phyloP scores from a whole-genome alignment of 805 yeast genomes.

The Kodamaea hsintzibuensis region DNA sequence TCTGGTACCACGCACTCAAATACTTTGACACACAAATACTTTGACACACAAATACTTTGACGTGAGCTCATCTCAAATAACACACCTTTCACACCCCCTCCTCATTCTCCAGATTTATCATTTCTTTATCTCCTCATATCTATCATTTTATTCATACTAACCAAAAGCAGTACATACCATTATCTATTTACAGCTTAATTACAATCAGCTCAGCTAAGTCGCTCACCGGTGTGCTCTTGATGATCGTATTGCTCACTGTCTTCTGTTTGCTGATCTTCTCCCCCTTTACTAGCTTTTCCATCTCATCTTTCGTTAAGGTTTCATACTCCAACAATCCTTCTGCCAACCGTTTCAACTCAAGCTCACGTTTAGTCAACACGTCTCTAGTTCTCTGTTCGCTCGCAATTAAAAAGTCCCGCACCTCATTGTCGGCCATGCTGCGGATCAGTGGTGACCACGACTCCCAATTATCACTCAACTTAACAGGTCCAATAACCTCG shows the following conservation, averaged over 20 bases:
- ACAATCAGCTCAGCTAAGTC: conserved; percentile 5
- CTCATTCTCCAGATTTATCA: background rate
- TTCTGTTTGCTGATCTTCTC: conserved; percentile 69
- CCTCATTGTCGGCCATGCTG: conserved; percentile 91
- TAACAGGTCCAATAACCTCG: conserved; percentile 88
- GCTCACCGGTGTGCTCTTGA: conserved; percentile 16
- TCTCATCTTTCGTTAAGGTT: conserved; percentile 88
- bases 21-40: no score
- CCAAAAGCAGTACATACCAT: background rate
- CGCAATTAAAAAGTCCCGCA: conserved; percentile 67
- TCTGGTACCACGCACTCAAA: no score
- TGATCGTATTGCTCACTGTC: conserved; percentile 70
- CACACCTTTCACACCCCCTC: background rate
- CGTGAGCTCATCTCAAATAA: no score
- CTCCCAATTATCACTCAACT: conserved; percentile 87
- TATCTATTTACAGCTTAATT: conserved; percentile 6
- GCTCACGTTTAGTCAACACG: conserved; percentile 57
- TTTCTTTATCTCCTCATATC: background rate
- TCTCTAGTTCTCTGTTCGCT: conserved; percentile 80
- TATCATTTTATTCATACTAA: background rate
- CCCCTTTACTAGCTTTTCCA: conserved; percentile 82
- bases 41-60: no score
- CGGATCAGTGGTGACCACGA: conserved; percentile 89
- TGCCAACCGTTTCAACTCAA: conserved; percentile 84
- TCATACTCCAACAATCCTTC: conserved; percentile 94